Percentiles rank a stretch among this genome's conserved stretches.
These are phyloP conservation scores for Calonectria pauciramosa DNA, from an alignment of 2,329 filamentous ascomycete species.

Conservation along the genomic window DNA sequence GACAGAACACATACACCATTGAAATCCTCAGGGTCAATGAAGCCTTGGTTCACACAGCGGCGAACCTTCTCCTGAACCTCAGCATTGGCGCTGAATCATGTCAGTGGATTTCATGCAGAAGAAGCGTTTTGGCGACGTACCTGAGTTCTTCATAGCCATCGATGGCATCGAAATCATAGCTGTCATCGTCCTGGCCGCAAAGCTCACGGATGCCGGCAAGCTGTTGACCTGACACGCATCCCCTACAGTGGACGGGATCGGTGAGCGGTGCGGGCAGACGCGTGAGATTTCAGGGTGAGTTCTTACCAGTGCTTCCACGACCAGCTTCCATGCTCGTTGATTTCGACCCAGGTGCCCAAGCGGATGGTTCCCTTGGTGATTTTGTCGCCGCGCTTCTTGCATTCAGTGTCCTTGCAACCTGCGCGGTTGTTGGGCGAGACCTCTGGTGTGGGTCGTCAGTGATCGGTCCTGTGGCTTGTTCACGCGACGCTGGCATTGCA, in stretches of 20 bases:
- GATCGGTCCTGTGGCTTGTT: conserved; percentile 22
- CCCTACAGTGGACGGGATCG: conserved; percentile 67
- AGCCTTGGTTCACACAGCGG: conserved; percentile 79
- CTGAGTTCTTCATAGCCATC: conserved; percentile 85
- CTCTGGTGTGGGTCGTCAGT: conserved; percentile 65
- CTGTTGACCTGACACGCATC: conserved; percentile 85
- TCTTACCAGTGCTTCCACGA: conserved; percentile 89
- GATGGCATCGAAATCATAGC: conserved; percentile 74
- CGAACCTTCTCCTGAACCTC: conserved; percentile 81
- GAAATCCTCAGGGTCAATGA: conserved; percentile 89
- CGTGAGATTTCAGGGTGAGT: background rate
- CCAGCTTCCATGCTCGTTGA: conserved; percentile 74
- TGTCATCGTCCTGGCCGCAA: conserved; percentile 61
- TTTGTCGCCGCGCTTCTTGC: conserved; percentile 78
- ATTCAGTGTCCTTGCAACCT: conserved; percentile 79
- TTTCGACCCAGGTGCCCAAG: conserved; percentile 79
- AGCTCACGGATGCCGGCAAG: conserved; percentile 74
- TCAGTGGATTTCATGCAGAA: conserved; percentile 14
- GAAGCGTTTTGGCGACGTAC: conserved; percentile 52
- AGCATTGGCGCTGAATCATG: conserved; percentile 57
- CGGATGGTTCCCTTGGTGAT: conserved; percentile 85
- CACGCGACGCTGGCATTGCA: background rate
- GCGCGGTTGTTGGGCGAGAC: conserved; percentile 79
- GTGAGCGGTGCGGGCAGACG: background rate
- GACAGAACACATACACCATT: conserved; percentile 76